phyloP scores from a whole-genome alignment of 2,329 filamentous ascomycete genomes.

The Bertia moriformis region DNA sequence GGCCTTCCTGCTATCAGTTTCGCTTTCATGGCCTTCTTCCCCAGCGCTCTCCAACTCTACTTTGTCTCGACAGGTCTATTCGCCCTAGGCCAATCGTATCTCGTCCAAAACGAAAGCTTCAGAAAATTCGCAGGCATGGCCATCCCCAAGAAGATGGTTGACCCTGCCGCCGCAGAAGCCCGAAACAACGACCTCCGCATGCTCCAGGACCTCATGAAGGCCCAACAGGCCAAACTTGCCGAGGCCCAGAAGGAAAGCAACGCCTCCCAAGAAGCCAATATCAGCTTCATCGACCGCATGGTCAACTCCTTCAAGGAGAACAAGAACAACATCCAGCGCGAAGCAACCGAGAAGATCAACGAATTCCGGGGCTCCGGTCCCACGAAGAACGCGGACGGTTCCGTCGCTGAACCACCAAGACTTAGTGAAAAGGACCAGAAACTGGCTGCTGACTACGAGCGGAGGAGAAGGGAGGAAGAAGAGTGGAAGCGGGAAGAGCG shows the following conservation, averaged over 20 bases:
- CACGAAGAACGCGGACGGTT: background rate
- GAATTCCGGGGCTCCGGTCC: too few relatives aligned
- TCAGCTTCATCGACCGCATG: background rate
- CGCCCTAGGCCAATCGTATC: background rate
- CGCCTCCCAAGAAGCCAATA: background rate
- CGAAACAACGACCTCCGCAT: background rate
- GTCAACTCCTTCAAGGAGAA: background rate
- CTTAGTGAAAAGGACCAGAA: background rate
- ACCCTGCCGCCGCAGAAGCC: too few relatives aligned
- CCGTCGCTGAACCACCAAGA: background rate
- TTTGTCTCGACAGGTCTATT: background rate
- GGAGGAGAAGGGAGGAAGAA: background rate
- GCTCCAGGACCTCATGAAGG: background rate
- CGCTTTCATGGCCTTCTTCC: background rate
- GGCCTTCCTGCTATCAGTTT: background rate
- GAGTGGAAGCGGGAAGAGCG: background rate
- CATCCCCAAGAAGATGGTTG: background rate
- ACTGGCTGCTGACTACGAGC: background rate
- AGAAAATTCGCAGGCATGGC: background rate
- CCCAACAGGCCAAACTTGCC: background rate
- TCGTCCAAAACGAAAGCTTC: background rate
- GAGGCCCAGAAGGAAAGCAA: background rate
- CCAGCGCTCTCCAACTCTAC: background rate
- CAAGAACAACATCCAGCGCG: background rate
- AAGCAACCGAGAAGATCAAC: background rate